Base-by-base conservation (phyloP, 2,329 filamentous ascomycete genomes). In the Venturiaceae sp. region DNA sequence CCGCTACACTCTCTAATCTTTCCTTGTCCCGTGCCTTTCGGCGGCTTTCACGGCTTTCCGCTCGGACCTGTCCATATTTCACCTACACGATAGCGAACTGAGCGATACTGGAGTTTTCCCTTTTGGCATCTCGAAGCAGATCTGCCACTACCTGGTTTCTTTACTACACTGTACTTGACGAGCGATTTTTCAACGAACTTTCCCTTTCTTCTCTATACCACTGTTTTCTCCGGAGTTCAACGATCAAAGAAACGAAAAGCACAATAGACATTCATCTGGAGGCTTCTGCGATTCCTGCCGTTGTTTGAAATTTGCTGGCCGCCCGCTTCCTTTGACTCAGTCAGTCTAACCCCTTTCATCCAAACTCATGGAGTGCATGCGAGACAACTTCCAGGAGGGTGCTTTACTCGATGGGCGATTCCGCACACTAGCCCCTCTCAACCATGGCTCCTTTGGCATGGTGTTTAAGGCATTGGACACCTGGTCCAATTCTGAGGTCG, bases 391-490 rank as follows among this genome's bases (percentile, higher is more conserved):
- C 76, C 78, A 84, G 69, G 80, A 84, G 74, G 90, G 88, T 73
- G 83, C 88, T 74, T 76, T 95, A 70, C 85, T 96, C 70, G 85
- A 89, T 71, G 91, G 90, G 72, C 92, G 94, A 65, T 99, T 94
- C 74, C 81, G 88, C 75, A 95, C 92, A 59, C 81, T 96, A 69
- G 89, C 92, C 65, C 92, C 94, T 60, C 87, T 99, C 77, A 99
- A 99, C 72, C 91, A 96, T 81, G 94, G 94, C 66, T 97, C 94
- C 58, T 99, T 97, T 70, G 94, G 94, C 70, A 95, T 97, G 90
- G 94, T 99, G 67, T 96, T 96, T 75, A 86, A 91, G 75, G 94
- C 92, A 61, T 87, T 82, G 71, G 91, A 99, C 72, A 79, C 85
- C 64, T 71, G 80, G 63, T 95, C 88, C 61, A 83, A 85, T 65